These are phyloP conservation scores for Calonectria henricotiae DNA, from an alignment of 2,329 filamentous ascomycete species.

Conservation along the genomic window DNA sequence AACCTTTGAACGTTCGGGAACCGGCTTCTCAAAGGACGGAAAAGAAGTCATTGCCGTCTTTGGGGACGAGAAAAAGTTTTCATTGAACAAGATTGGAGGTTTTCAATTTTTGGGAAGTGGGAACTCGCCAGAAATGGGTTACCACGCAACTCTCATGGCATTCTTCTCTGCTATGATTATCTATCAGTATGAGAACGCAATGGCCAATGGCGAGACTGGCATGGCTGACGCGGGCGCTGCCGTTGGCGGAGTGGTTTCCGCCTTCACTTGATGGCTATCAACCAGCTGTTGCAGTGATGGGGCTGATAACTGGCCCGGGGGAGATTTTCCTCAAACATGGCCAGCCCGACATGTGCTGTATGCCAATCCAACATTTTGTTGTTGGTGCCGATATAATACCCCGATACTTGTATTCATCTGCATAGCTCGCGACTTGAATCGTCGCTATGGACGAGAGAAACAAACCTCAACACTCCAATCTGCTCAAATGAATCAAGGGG, in stretches of 20 bases:
- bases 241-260: not conserved
- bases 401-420: no score
- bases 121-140: slow-evolving; percentile 1
- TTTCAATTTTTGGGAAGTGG: slow-evolving; percentile 6
- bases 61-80: not conserved
- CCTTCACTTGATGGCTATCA: not conserved
- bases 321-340: not conserved
- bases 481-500: no score
- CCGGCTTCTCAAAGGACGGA: slow-evolving; percentile 1
- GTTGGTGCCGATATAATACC: no score
- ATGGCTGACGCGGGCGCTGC: not conserved
- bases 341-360: not conserved
- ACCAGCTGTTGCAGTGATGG: not conserved
- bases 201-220: slow-evolving; percentile 3
- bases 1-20: not conserved
- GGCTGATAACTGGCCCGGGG: not conserved
- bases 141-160: not conserved
- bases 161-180: slow-evolving; percentile 14
- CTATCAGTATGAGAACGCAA: slow-evolving; percentile 9
- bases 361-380: not conserved
- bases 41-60: slow-evolving; percentile 6
- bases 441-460: no score
- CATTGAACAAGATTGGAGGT: slow-evolving; percentile 1
- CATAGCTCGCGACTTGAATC: no score
- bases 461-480: no score